phyloP scores from a whole-genome alignment of 441 rosid species.

The Hura crepitans region DNA sequence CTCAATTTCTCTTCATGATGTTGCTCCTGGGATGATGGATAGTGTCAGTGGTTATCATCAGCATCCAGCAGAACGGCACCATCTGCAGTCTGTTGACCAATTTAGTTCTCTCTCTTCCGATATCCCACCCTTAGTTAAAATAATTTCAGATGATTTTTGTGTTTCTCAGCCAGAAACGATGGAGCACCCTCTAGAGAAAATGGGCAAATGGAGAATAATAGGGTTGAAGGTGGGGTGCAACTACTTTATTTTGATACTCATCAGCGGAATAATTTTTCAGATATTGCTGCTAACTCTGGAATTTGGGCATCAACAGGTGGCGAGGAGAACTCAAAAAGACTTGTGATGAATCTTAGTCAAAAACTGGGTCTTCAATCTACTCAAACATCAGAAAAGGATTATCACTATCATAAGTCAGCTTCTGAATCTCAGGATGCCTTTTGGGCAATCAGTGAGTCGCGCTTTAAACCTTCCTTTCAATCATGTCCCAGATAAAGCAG shows the following conservation, averaged over 20 bases:
- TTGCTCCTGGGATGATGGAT: conserved; percentile 31
- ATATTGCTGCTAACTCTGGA: conserved; percentile 23
- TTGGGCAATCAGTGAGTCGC: conserved; percentile 24
- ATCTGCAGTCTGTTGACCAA: conserved; percentile 20
- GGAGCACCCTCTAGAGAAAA: conserved; percentile 19
- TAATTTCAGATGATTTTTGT: conserved; percentile 16
- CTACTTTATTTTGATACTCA: conserved; percentile 20
- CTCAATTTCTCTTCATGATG: conserved; percentile 22
- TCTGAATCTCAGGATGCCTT: conserved; percentile 17
- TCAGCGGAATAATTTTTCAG: conserved; percentile 22
- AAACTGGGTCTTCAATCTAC: conserved; percentile 24
- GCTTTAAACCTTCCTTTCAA: conserved; percentile 17
- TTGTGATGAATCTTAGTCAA: conserved; percentile 33
- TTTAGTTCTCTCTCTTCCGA: conserved; percentile 24
- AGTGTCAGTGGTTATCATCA: conserved; percentile 15
- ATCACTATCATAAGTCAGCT: neutral
- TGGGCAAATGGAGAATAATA: conserved; percentile 28
- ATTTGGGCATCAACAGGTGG: conserved; percentile 27
- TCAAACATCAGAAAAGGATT: conserved; percentile 18
- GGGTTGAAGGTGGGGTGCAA: conserved; percentile 30
- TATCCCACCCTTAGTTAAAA: neutral
- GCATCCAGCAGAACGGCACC: conserved; percentile 8
- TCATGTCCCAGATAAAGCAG: conserved; percentile 20
- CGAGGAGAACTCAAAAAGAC: conserved; percentile 29
- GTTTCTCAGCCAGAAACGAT: conserved; percentile 6